These are phyloP conservation scores for Viola odorata DNA, from an alignment of 345 rosid genomes.

Conservation along the genomic window DNA sequence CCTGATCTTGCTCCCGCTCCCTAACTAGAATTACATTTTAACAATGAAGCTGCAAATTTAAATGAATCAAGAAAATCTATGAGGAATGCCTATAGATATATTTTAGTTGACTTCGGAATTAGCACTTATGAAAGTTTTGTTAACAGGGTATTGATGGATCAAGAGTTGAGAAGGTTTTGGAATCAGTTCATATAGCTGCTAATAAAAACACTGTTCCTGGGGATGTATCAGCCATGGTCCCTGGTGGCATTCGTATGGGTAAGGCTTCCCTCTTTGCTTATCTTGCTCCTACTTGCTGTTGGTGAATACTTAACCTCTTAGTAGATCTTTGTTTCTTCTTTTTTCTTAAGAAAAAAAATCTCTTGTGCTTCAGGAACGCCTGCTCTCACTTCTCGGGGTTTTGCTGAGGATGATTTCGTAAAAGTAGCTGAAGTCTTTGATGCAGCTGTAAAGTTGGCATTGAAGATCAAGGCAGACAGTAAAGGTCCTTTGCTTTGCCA, in stretches of 20 bases:
- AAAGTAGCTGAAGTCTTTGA: slow-evolving; percentile 89
- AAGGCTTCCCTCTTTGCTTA: slow-evolving; percentile 16
- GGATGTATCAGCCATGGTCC: slow-evolving; percentile 99
- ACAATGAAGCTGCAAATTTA: too few species aligned
- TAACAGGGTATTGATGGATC: slow-evolving; percentile 89
- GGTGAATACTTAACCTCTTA: neutral
- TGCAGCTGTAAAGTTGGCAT: slow-evolving; percentile 72
- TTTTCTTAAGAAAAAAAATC: slow-evolving; percentile 6
- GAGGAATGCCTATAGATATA: too few species aligned
- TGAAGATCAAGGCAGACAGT: slow-evolving; percentile 65
- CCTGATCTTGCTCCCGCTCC: too few species aligned
- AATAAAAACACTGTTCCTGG: slow-evolving; percentile 96
- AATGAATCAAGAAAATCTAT: too few species aligned
- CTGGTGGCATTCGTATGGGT: slow-evolving; percentile 98
- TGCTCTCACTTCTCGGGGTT: slow-evolving; percentile 95
- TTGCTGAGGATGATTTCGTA: slow-evolving; percentile 77
- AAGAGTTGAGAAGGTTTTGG: slow-evolving; percentile 90
- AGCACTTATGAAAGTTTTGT: slow-evolving; percentile 1
- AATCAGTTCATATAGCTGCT: slow-evolving; percentile 85
- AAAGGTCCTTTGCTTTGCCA: slow-evolving; percentile 41
- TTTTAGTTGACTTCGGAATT: neutral
- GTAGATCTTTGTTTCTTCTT: neutral
- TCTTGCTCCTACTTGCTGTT: slow-evolving; percentile 6
- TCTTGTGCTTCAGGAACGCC: slow-evolving; percentile 63
- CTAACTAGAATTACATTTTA: slow-evolving; percentile 25